phyloP scores from a whole-genome alignment of 2,329 filamentous ascomycete genomes.

The Dissoconium aciculare region DNA sequence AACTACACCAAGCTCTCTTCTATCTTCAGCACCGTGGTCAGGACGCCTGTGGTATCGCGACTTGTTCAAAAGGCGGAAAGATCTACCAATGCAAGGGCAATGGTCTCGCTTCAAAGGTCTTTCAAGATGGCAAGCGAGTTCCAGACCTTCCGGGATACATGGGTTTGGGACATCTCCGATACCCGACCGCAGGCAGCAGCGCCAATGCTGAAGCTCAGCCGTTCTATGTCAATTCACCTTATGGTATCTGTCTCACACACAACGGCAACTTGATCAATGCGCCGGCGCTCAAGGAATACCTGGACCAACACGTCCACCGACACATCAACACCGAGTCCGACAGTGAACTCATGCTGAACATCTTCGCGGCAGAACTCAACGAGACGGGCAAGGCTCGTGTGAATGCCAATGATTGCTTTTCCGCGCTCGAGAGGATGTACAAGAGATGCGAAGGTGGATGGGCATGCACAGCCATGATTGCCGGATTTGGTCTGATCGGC shows the following conservation, averaged over 20 bases:
- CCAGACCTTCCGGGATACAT: constrained; percentile 68
- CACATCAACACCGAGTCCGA: constrained; percentile 87
- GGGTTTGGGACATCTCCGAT: constrained; percentile 74
- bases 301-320: constrained; percentile 65
- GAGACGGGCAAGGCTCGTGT: constrained; percentile 69
- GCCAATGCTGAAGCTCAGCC: constrained; percentile 78
- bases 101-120: constrained; percentile 74
- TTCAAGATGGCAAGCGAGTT: constrained; percentile 61
- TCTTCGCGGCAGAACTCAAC: constrained; percentile 70
- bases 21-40: constrained; percentile 51
- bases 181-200: constrained; percentile 76
- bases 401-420: constrained; percentile 64
- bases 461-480: constrained; percentile 70
- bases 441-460: constrained; percentile 57
- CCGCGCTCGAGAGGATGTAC: constrained; percentile 57
- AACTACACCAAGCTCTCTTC: constrained; percentile 26
- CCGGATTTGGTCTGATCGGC: constrained; percentile 64
- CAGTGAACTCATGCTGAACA: constrained; percentile 74
- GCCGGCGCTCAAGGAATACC: constrained; percentile 50
- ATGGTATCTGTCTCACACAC: constrained; percentile 66
- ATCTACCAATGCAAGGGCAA: constrained; percentile 85
- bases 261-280: constrained; percentile 85
- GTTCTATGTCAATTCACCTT: constrained; percentile 79
- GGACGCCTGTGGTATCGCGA: constrained; percentile 77
- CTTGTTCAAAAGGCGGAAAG: constrained; percentile 56